These are phyloP conservation scores for Paramecium sonneborni DNA, from an alignment of 73 alveolate genomes.

Conservation along the genomic window DNA sequence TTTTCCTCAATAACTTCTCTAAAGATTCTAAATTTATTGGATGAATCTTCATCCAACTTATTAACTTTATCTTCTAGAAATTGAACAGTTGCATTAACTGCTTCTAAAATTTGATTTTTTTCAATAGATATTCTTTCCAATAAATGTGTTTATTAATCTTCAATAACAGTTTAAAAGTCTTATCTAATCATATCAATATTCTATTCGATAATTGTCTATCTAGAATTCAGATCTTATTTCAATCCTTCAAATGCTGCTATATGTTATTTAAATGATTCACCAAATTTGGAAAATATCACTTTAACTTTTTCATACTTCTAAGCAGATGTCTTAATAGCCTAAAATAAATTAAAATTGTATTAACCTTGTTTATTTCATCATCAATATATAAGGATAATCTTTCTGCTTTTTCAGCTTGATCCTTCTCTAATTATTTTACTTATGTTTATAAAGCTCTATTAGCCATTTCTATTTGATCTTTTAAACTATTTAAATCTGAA, in stretches of 20 bases:
- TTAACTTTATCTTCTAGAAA: conserved; percentile 52
- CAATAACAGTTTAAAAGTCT: conserved; percentile 28
- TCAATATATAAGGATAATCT: conserved; percentile 33
- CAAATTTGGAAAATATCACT: conserved; percentile 53
- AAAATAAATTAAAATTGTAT: background rate
- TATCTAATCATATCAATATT: conserved; percentile 44
- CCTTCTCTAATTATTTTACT: conserved; percentile 19
- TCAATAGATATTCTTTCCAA: conserved; percentile 45
- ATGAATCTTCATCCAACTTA: conserved; percentile 55
- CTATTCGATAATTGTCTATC: conserved; percentile 14
- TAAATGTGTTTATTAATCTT: background rate
- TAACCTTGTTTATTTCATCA: conserved; percentile 59
- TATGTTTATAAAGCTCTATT: background rate
- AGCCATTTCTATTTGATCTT: conserved; percentile 46
- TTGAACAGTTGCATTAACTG: background rate
- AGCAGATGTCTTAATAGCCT: conserved; percentile 7
- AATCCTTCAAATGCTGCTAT: conserved; percentile 31
- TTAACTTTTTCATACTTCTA: conserved; percentile 56
- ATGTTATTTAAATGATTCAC: conserved; percentile 57
- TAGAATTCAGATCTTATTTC: conserved; percentile 25
- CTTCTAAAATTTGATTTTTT: conserved; percentile 3
- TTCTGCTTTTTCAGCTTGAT: conserved; percentile 46
- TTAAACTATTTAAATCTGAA: conserved; percentile 52
- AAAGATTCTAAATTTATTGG: conserved; percentile 14
- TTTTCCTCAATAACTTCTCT: conserved; percentile 46